A percentile compares a stretch with the other conserved stretches of the same genome.
Evolutionary conservation across 1,284 basidiomycete species (phyloP).

Genomic region (Ustilago curta): DNA sequence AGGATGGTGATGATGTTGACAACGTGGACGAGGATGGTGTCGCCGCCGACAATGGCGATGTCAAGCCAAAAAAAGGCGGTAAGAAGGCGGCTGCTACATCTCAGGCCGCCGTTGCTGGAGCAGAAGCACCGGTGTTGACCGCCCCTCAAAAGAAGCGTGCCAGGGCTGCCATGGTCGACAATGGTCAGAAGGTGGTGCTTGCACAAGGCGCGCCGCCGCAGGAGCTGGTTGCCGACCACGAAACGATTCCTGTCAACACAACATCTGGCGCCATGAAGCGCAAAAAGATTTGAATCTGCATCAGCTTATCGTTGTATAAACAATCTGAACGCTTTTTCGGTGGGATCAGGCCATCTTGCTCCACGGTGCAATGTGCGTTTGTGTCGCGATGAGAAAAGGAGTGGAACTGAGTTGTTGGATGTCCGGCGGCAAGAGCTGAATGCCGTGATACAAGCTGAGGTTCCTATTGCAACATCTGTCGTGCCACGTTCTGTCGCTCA

Average conservation of each 20-base stretch:
- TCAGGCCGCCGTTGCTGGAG: neutral
- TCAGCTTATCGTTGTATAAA: too few species aligned
- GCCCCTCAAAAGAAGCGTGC: constrained; percentile 29
- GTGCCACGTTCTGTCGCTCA: neutral
- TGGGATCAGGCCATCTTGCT: too few species aligned
- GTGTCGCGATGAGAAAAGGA: too few species aligned
- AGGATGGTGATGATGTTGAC: constrained; percentile 12
- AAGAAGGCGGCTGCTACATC: constrained; percentile 16
- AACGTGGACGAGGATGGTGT: constrained; percentile 20
- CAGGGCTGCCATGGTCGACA: constrained; percentile 35
- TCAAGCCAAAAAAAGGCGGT: constrained; percentile 13
- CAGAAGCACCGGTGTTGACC: constrained; percentile 9
- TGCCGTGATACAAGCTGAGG: neutral
- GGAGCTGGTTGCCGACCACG: constrained; percentile 40
- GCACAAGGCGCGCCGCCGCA: constrained; percentile 41
- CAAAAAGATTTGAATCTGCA: constrained; percentile 5
- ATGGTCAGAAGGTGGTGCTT: constrained; percentile 39
- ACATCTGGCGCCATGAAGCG: constrained; percentile 10
- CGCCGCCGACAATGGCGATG: constrained; percentile 26
- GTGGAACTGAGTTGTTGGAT: too few species aligned
- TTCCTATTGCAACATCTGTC: neutral
- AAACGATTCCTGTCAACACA: constrained; percentile 28
- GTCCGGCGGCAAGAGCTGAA: neutral
- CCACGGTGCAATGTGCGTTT: too few species aligned
- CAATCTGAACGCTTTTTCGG: too few species aligned